Conservation (phyloP, 345 rosid genomes). For the Aegle marmelos region DNA sequence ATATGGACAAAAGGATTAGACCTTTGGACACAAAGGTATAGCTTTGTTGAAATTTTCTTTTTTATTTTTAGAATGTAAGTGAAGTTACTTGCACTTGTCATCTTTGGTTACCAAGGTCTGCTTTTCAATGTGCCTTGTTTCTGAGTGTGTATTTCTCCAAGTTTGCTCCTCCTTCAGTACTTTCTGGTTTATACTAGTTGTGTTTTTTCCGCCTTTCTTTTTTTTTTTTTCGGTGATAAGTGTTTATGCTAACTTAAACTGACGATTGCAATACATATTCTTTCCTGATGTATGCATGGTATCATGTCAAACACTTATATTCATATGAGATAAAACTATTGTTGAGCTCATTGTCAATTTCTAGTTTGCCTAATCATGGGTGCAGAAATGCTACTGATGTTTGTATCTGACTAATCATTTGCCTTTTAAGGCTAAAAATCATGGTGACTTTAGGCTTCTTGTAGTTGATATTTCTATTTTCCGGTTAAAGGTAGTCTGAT, state of each 20-base stretch:
- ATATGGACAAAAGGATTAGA: slow-evolving; percentile 61
- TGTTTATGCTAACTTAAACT: neutral
- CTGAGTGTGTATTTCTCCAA: neutral
- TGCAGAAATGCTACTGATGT: no score
- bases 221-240: no score
- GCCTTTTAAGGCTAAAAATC: neutral
- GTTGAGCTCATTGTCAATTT: no score
- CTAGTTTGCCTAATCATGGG: no score
- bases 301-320: neutral
- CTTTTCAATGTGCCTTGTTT: neutral
- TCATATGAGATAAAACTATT: neutral
- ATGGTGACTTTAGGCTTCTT: neutral
- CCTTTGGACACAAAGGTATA: slow-evolving; percentile 66
- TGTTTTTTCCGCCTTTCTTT: no score
- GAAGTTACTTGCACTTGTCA: neutral
- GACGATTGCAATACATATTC: neutral
- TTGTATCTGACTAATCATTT: no score
- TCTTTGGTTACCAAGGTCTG: neutral
- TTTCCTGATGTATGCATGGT: neutral
- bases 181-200: neutral
- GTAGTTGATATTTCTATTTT: no score
- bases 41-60: neutral
- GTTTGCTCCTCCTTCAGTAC: neutral
- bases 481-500: no score
- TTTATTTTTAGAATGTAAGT: neutral